These are phyloP conservation scores for Cetradonia linearis DNA, from an alignment of 495 filamentous ascomycete genomes.

Conservation along the genomic window DNA sequence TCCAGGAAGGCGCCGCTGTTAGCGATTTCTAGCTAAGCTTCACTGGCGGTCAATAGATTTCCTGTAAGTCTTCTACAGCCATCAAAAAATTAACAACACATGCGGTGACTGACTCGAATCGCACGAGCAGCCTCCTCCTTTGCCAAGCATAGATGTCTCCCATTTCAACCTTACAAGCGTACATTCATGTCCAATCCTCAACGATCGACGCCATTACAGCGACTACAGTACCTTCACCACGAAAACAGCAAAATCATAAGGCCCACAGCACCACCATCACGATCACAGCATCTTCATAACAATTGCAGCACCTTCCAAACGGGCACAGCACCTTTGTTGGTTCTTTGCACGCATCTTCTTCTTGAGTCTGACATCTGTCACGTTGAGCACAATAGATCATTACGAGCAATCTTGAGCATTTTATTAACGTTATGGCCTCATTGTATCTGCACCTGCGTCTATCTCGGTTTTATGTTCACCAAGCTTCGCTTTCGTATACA, in stretches of 20 bases:
- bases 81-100: background rate
- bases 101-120: background rate
- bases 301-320: background rate
- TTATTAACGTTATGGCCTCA: background rate
- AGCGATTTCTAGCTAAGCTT: background rate
- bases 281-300: background rate
- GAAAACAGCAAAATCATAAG: no score
- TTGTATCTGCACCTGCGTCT: background rate
- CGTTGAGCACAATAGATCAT: background rate
- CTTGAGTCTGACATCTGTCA: no score
- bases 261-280: background rate
- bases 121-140: background rate
- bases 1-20: background rate
- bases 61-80: background rate
- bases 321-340: background rate
- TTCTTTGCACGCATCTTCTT: background rate
- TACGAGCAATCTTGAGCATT: background rate
- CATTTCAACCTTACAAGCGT: background rate
- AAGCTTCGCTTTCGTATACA: background rate
- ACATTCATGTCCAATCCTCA: background rate
- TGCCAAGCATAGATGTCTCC: background rate
- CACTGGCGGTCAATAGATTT: background rate
- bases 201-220: background rate
- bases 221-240: background rate
- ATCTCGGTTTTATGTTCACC: background rate